Evolutionary conservation across 192 early-diverging fungal genomes (phyloP), one percentile per base, ranked within the genome.

Genomic region (Gorgonomyces haynaldii): DNA sequence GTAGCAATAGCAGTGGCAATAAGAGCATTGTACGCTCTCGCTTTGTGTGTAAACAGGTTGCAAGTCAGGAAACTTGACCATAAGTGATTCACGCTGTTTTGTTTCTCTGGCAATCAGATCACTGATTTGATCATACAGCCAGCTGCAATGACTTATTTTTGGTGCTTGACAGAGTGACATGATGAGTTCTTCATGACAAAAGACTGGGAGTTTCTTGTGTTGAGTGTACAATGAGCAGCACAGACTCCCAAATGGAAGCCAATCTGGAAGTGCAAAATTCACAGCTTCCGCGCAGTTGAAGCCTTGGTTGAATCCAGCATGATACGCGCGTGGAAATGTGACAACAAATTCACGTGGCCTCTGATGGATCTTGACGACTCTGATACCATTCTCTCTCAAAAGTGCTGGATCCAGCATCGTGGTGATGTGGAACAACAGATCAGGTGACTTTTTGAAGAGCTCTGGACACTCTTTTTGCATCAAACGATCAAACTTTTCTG

Each of bases 241-340:
- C n/a, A 76, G 72, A 0, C 77, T 47, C 28, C 87, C 94, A 52
- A 66, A 82, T 2, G 82, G 74, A 41, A 90, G 67, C 94, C 94
- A 97, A 57, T 94, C 84, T 2, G 85, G 72, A 5, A 84, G 74
- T 7, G 94, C 90, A 79, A 97, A 97, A 62, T 97, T 97, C 21
- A 97, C 94, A 0, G 94, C 91, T 61, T 97, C 93, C 34, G 84
- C 85, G 60, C 87, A 87, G 64, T 97, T 97, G 60, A 93, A 84
- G 20, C 94, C 94, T 34, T 97, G 94, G 57, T 97, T 97, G 64
- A 97, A 95, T 13, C 94, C 94, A 0, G 86, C 81, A 53, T 97
- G 94, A 60, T 95, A 97, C 8, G 86, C 82, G 44, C 88, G 72
- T 19, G 94, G 94, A 58, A 91, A 95, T 0, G 94, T 97, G 32